Base-by-base conservation (phyloP, 352 stramenopile genomes). In the Lagenidium giganteum region DNA sequence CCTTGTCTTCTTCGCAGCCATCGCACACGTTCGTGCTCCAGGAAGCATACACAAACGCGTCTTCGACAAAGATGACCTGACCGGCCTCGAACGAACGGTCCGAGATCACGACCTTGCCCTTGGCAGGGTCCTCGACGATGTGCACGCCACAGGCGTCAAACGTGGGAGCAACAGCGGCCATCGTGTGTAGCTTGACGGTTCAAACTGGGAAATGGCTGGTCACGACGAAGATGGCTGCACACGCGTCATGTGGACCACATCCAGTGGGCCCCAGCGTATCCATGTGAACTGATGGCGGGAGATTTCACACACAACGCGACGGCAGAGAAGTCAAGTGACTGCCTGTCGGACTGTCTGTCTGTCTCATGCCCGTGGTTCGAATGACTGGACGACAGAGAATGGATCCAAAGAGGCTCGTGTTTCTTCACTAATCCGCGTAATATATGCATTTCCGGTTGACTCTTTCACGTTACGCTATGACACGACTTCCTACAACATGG, bases 21-120 rank as follows among this genome's bases (percentile, higher is more conserved):
- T 68, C 58, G 42, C 73, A 87, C 24, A 86, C 51, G 27, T 83
- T 67, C 13, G 67, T 83, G 51, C 63, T 80, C 77, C 78, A 90
- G 8, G 70, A 48, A 11, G 74, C 78, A 43, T 61, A 78, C 35
- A 87, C 78, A 46, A 90, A 87, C 18, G 78, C 74, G 46, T 81
- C 44, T 51, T 90, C 78, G 41, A 64, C 73, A 54, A 90, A 90
- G 41, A 90, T 81, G 23, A 87, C 70, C 18, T 84, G 67, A 5
- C 77, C 77, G 4, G 74, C 57, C 22, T 65, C 35, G 47, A 87
- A 84, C 1, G 47, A 42, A 12, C 69, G 70, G 44, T 83, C 57
- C 24, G 58, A 73, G 24, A 62, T 58, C 24, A 87, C 74, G n/a
- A 87, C 67, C 14, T 78, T 77, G 37, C 74, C 71, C 56, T 84